Conservation (phyloP, 208 protist species). For the Acanthamoeba sp. region DNA sequence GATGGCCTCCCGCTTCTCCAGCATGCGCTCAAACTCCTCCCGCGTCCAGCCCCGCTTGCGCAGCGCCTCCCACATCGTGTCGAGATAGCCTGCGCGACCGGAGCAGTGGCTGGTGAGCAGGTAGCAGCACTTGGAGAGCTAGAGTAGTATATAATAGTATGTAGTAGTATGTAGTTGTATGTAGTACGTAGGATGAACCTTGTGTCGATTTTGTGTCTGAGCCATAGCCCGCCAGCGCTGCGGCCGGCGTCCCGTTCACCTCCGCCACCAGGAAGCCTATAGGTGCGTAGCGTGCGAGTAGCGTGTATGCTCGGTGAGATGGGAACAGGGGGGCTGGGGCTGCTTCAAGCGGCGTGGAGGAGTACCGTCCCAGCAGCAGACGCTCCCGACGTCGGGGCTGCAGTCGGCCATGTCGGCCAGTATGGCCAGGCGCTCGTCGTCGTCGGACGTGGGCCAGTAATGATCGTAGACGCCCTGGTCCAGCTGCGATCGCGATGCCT, state of each 20-base stretch:
- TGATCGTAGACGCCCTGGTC: slow-evolving; percentile 36
- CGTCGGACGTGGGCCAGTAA: slow-evolving; percentile 28
- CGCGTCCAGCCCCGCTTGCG: neutral
- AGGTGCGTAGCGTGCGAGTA: neutral
- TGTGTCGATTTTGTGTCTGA: slow-evolving; percentile 49
- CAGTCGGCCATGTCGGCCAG: slow-evolving; percentile 37
- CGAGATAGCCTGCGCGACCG: neutral
- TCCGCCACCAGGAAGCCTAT: slow-evolving; percentile 23
- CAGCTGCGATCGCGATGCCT: slow-evolving; percentile 22
- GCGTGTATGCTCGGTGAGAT: neutral
- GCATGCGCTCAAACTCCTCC: slow-evolving; percentile 1
- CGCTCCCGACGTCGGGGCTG: neutral
- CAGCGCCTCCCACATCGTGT: slow-evolving; percentile 32
- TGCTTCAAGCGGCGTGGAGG: neutral
- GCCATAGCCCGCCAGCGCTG: slow-evolving; percentile 3
- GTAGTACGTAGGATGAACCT: neutral
- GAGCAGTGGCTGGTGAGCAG: neutral
- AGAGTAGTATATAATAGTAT: too few relatives aligned
- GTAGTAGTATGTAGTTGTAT: too few relatives aligned
- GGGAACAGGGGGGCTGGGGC: neutral
- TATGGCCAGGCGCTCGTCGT: neutral
- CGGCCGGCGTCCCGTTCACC: slow-evolving; percentile 43
- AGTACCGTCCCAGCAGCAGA: slow-evolving; percentile 31
- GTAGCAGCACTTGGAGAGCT: neutral
- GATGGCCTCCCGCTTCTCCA: slow-evolving; percentile 51